Conservation (phyloP, 352 stramenopile genomes). For the Phytophthora chlamydospora region DNA sequence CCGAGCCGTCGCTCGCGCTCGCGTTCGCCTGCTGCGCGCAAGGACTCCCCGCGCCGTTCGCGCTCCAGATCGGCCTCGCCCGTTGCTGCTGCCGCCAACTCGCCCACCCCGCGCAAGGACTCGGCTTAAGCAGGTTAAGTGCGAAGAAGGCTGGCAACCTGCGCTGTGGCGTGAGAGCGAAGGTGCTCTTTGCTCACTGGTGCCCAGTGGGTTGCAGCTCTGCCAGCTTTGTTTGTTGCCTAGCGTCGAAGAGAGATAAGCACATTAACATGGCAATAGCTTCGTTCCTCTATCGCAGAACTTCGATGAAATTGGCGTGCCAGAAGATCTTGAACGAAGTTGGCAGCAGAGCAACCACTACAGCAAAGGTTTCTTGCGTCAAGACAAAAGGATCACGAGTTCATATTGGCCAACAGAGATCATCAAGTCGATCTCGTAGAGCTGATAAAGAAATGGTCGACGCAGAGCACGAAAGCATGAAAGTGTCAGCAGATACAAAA, state of each 20-base stretch:
- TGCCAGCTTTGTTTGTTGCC: constrained; percentile 30
- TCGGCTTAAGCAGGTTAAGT: constrained; percentile 55
- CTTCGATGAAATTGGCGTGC: too few species aligned
- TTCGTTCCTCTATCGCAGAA: constrained; percentile 22
- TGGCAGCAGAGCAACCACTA: too few species aligned
- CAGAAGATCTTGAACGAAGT: too few species aligned
- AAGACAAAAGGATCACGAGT: too few species aligned
- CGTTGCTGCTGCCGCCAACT: constrained; percentile 42
- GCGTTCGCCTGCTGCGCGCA: constrained; percentile 64
- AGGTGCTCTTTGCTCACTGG: constrained; percentile 12
- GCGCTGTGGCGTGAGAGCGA: constrained; percentile 1
- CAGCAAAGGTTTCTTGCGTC: too few species aligned
- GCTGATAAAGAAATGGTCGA: too few species aligned
- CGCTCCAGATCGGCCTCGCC: constrained; percentile 72
- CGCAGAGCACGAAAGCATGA: too few species aligned
- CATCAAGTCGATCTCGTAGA: too few species aligned
- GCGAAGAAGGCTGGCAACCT: constrained; percentile 23
- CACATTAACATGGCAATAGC: constrained; percentile 36
- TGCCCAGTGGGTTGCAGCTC: constrained; percentile 12
- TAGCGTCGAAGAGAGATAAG: constrained; percentile 28
- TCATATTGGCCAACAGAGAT: too few species aligned
- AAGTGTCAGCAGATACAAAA: too few species aligned
- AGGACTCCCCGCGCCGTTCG: constrained; percentile 69
- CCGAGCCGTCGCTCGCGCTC: constrained; percentile 79
- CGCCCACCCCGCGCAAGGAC: constrained; percentile 71